phyloP scores from a whole-genome alignment of 352 stramenopile species.

The Thalassiosira pacifica region DNA sequence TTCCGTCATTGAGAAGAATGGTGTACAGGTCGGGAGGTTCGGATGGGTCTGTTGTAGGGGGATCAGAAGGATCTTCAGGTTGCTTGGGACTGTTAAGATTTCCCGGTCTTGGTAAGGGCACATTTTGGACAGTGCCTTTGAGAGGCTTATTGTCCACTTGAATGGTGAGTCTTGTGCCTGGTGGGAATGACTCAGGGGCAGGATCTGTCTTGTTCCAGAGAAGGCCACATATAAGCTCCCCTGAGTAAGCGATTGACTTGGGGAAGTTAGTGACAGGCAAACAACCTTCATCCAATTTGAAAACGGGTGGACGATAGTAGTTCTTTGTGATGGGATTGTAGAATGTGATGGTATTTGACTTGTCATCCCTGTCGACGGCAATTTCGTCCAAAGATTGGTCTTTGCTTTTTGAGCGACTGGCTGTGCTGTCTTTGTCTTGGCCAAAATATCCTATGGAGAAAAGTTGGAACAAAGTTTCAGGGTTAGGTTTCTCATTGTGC shows the following conservation, averaged over 20 bases:
- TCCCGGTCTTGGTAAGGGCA: neutral
- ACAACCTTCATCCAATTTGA: constrained; percentile 9
- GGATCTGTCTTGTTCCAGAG: constrained; percentile 8
- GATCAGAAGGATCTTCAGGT: neutral
- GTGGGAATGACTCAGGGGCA: constrained; percentile 17
- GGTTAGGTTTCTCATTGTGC: constrained; percentile 7
- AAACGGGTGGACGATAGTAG: constrained; percentile 23
- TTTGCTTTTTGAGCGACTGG: neutral
- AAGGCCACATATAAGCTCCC: constrained; percentile 13
- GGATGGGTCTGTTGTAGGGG: neutral
- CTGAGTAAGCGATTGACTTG: constrained; percentile 21
- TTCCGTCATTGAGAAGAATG: constrained; percentile 8
- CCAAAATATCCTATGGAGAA: constrained; percentile 17
- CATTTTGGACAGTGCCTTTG: constrained; percentile 7
- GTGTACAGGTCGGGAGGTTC: neutral
- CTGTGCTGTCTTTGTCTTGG: neutral
- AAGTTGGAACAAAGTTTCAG: constrained; percentile 3
- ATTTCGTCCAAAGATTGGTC: constrained; percentile 28
- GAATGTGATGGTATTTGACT: constrained; percentile 26
- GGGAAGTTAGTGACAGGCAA: constrained; percentile 11
- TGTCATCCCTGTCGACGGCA: neutral
- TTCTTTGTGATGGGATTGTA: constrained; percentile 33
- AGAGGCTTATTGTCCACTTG: neutral
- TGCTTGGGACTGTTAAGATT: neutral
- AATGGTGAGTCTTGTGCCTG: constrained; percentile 4